Conservation (phyloP, 352 stramenopile species). For the Pythium folliculosum region DNA sequence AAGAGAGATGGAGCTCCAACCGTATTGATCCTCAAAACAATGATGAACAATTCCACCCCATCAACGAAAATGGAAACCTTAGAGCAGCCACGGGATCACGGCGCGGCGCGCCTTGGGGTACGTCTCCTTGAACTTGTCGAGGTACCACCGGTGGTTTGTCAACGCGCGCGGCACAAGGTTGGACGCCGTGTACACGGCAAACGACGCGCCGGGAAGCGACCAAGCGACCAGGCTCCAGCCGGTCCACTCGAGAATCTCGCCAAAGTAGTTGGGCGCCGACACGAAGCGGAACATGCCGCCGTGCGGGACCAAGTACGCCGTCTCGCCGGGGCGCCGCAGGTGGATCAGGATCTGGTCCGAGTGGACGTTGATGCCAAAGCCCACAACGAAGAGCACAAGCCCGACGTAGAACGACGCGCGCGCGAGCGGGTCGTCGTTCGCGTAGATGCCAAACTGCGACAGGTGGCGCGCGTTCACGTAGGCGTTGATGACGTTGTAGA, state of each 20-base stretch:
- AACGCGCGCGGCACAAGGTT: slow-evolving; percentile 29
- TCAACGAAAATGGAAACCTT: neutral
- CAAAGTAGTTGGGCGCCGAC: slow-evolving; percentile 78
- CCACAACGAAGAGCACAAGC: slow-evolving; percentile 47
- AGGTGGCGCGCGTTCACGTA: slow-evolving; percentile 73
- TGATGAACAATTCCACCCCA: too few relatives aligned
- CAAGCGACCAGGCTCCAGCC: slow-evolving; percentile 63
- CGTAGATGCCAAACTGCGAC: slow-evolving; percentile 62
- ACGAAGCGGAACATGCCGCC: slow-evolving; percentile 70
- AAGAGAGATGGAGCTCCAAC: too few relatives aligned
- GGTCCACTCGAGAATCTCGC: slow-evolving; percentile 73
- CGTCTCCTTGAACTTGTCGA: slow-evolving; percentile 28
- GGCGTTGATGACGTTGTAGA: slow-evolving; percentile 75
- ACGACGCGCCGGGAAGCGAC: slow-evolving; percentile 42
- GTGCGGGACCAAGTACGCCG: slow-evolving; percentile 56
- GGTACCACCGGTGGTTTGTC: slow-evolving; percentile 29
- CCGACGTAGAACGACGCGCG: slow-evolving; percentile 59
- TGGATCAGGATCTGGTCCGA: slow-evolving; percentile 71
- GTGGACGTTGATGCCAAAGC: slow-evolving; percentile 64
- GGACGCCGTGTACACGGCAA: slow-evolving; percentile 27
- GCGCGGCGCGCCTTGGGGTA: slow-evolving; percentile 24
- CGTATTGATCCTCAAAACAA: too few relatives aligned
- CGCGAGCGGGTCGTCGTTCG: slow-evolving; percentile 32
- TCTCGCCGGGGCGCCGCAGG: slow-evolving; percentile 58
- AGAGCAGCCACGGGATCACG: slow-evolving; percentile 22